Conservation (phyloP, 192 early-diverging fungal species). For the Backusella tarrabulga region DNA sequence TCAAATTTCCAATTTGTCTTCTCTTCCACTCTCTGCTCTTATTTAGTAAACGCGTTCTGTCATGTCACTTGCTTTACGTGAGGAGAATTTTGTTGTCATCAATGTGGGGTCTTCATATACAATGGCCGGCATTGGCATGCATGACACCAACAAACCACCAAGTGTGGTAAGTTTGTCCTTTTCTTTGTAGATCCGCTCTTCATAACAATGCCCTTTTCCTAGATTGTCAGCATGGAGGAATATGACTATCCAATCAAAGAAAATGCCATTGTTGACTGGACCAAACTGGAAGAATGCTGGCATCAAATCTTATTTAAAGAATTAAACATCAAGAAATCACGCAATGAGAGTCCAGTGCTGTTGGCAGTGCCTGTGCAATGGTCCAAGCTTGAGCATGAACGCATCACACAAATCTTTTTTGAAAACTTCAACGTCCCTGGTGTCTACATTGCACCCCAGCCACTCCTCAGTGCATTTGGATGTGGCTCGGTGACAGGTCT, state of each 20-base stretch:
- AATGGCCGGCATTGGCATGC: constrained; percentile 72
- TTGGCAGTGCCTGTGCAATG: constrained; percentile 79
- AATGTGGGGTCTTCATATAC: constrained; percentile 79
- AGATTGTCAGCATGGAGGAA: constrained; percentile 24
- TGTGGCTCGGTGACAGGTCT: constrained; percentile 75
- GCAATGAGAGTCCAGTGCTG: constrained; percentile 77
- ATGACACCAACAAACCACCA: constrained; percentile 75
- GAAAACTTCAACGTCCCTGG: constrained; percentile 88
- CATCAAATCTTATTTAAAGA: constrained; percentile 78
- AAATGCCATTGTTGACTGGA: constrained; percentile 70
- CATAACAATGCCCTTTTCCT: constrained; percentile 9
- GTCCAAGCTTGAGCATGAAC: constrained; percentile 79
- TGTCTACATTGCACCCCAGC: constrained; percentile 81
- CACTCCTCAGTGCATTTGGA: constrained; percentile 79
- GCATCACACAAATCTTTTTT: constrained; percentile 85
- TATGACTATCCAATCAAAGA: constrained; percentile 52
- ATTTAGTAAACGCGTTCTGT: constrained; percentile 1
- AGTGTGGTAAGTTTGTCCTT: constrained; percentile 45
- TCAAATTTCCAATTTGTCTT: background rate
- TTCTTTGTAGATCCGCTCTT: background rate
- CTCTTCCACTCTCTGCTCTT: background rate
- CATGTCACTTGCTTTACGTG: constrained; percentile 56
- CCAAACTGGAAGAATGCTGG: constrained; percentile 69
- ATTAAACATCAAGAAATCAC: constrained; percentile 68
- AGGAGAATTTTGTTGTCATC: constrained; percentile 84